These are phyloP conservation scores for Leccinum fuscescens DNA, from an alignment of 1,284 basidiomycete genomes.

Conservation along the genomic window DNA sequence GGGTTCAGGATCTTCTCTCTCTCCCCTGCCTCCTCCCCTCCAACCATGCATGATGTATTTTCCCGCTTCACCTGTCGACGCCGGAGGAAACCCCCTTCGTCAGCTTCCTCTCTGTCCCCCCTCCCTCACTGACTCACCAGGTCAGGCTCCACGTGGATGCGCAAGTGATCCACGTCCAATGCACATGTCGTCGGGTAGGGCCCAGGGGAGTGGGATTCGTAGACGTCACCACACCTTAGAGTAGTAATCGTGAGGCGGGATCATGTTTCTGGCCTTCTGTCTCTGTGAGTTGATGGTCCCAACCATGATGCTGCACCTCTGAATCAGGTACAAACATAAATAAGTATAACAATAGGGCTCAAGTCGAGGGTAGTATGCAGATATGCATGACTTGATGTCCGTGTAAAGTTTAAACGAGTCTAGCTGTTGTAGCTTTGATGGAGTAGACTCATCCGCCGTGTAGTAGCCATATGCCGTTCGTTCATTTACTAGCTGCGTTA, in stretches of 20 bases:
- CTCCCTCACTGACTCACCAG: conserved; percentile 7
- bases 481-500: background rate
- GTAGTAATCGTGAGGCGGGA: conserved; percentile 7
- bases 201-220: conserved; percentile 19
- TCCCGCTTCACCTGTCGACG: conserved; percentile 5
- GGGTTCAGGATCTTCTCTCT: conserved; percentile 12
- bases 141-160: conserved; percentile 15
- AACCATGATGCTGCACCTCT: conserved; percentile 3
- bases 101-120: background rate
- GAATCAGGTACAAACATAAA: background rate
- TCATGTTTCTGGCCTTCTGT: background rate
- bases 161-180: conserved; percentile 13
- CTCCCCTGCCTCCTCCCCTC: background rate
- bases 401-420: background rate
- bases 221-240: conserved; percentile 14
- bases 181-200: background rate
- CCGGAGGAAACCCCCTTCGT: background rate
- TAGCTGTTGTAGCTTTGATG: background rate
- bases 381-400: conserved; percentile 2
- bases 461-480: conserved; percentile 10
- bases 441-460: conserved; percentile 2
- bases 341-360: background rate
- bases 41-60: background rate
- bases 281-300: background rate
- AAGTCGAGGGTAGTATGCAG: background rate